Conservation (phyloP, 169 alveolate genomes). For the Amoebophrya sp. region DNA sequence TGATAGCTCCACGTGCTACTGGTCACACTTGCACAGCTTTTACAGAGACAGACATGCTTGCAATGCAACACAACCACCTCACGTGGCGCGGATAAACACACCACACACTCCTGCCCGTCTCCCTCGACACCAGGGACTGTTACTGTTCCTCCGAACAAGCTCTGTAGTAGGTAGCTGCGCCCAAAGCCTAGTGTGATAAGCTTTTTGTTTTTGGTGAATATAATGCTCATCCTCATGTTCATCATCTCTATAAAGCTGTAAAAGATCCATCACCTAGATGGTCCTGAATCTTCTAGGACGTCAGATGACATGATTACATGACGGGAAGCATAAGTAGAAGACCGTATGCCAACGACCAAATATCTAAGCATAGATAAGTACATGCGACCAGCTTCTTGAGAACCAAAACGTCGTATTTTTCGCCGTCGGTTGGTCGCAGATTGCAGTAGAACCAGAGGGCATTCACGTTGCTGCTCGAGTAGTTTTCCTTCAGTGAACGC, state of each 20-base stretch:
- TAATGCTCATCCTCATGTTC: background rate
- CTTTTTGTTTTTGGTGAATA: background rate
- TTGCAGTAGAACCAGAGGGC: slow-evolving; percentile 6
- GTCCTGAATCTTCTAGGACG: background rate
- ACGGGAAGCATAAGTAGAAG: background rate
- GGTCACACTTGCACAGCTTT: background rate
- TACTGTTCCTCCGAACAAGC: background rate
- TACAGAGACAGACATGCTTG: slow-evolving; percentile 17
- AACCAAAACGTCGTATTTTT: background rate
- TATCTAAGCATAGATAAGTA: background rate
- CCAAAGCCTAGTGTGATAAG: background rate
- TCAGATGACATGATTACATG: background rate
- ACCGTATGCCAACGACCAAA: background rate
- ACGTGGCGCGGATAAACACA: background rate
- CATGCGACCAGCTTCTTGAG: background rate
- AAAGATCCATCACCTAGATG: background rate
- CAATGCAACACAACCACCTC: background rate
- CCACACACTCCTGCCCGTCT: slow-evolving; percentile 20
- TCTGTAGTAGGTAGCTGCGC: background rate
- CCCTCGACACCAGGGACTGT: background rate
- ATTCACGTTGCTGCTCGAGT: background rate
- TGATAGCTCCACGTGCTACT: background rate
- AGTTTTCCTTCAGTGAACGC: background rate
- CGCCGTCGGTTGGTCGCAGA: background rate
- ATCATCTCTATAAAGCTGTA: background rate